Percentiles rank a stretch among this genome's conserved stretches.
Evolutionary conservation across 208 protist species (phyloP).

Genomic region (Acanthamoeba sp.): DNA sequence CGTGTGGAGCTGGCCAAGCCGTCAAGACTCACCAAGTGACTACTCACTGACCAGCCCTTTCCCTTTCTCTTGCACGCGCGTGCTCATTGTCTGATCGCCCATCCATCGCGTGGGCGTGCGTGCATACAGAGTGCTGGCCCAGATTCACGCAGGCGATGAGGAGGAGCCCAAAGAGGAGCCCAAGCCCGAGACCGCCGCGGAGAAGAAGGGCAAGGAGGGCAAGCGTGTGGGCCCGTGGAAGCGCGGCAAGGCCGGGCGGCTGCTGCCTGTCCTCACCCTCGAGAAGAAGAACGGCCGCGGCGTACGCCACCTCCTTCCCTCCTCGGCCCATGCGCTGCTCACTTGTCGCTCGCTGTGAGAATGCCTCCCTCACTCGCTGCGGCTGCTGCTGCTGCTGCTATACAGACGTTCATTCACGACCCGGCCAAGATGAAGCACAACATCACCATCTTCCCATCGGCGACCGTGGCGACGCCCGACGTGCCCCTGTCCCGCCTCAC

Average conservation of each 20-base stretch:
- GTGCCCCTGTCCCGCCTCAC: constrained; percentile 3
- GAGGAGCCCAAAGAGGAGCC: neutral
- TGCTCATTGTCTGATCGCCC: neutral
- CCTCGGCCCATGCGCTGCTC: too few relatives aligned
- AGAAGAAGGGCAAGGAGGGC: constrained; percentile 18
- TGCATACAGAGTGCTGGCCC: neutral
- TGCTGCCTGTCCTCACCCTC: constrained; percentile 37
- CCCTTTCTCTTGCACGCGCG: neutral
- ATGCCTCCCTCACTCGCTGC: neutral
- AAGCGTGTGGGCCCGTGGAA: constrained; percentile 26
- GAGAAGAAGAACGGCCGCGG: constrained; percentile 53
- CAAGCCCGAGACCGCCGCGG: neutral
- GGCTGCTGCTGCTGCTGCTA: neutral
- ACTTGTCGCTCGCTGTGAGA: neutral
- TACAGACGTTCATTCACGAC: constrained; percentile 25
- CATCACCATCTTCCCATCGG: constrained; percentile 36
- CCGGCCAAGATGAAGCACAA: constrained; percentile 48
- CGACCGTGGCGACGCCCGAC: neutral
- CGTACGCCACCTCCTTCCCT: neutral
- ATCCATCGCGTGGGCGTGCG: neutral
- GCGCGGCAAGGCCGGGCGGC: constrained; percentile 33
- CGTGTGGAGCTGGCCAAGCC: constrained; percentile 17
- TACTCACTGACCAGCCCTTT: neutral
- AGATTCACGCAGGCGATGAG: neutral
- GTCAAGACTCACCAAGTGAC: neutral